A percentile compares a stretch with the other conserved stretches of the same genome.
Conservation (phyloP, 495 filamentous ascomycete species). For the Lasiosphaeris hirsuta region DNA sequence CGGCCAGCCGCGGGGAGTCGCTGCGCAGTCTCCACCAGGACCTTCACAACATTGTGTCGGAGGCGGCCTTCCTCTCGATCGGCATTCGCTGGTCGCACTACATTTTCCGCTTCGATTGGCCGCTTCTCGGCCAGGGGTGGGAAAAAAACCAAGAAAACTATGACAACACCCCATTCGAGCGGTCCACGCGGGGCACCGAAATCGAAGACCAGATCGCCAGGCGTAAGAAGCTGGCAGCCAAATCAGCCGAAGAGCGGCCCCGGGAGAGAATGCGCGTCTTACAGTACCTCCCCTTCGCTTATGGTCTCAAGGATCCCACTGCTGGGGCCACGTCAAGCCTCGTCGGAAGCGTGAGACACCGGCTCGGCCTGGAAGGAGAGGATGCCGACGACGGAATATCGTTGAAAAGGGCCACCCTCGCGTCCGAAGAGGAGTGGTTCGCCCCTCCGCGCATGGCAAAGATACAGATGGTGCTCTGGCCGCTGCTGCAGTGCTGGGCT, state of each 20-base stretch:
- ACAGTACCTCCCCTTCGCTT: background rate
- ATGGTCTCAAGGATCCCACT: background rate
- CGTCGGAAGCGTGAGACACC: too few relatives aligned
- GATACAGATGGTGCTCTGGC: too few relatives aligned
- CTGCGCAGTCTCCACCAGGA: constrained; percentile 38
- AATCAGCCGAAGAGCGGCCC: background rate
- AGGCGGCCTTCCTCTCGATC: constrained; percentile 43
- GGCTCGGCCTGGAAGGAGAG: too few relatives aligned
- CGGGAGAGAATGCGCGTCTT: background rate
- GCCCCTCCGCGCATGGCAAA: too few relatives aligned
- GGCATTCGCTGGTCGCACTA: constrained; percentile 41
- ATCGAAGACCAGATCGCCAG: constrained; percentile 6
- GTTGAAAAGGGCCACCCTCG: too few relatives aligned
- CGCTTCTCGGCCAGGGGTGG: constrained; percentile 38
- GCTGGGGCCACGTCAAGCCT: too few relatives aligned
- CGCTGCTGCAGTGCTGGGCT: constrained; percentile 30
- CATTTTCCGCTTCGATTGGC: constrained; percentile 43
- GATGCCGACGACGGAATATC: too few relatives aligned
- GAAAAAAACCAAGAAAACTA: constrained; percentile 35
- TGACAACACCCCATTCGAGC: constrained; percentile 31
- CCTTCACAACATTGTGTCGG: constrained; percentile 42
- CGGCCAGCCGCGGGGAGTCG: background rate
- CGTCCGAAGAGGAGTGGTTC: too few relatives aligned
- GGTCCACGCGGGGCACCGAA: constrained; percentile 22
- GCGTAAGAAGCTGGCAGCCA: background rate